Evolutionary conservation across 305 asterid genomes (phyloP).

Genomic region (Withania somnifera): DNA sequence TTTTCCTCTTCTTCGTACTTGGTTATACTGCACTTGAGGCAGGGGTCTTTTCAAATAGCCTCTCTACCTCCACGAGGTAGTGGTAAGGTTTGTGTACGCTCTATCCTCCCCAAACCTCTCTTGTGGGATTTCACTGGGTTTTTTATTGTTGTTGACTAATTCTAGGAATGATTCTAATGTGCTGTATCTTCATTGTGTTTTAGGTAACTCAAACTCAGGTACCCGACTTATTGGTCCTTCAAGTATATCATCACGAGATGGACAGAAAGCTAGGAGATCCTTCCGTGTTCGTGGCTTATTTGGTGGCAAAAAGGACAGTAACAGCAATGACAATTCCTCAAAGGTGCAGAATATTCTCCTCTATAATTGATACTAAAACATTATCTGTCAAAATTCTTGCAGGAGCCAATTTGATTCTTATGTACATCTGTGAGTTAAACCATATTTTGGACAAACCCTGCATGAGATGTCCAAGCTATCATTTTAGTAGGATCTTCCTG

Average conservation of each 20-base stretch:
- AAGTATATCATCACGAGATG: not conserved
- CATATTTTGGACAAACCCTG: not conserved
- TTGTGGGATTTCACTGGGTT: no score
- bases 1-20: no score
- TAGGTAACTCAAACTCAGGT: slow-evolving; percentile 5
- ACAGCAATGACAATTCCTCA: slow-evolving; percentile 1
- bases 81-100: no score
- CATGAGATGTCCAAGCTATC: not conserved
- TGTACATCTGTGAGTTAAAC: not conserved
- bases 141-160: not conserved
- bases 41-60: no score
- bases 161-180: not conserved
- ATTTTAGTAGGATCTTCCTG: not conserved
- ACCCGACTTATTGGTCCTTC: not conserved
- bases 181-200: not conserved
- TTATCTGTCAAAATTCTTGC: not conserved
- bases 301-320: slow-evolving; percentile 6
- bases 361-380: not conserved
- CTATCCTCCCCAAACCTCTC: no score
- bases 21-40: no score
- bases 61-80: no score
- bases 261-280: slow-evolving; percentile 8
- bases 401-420: not conserved
- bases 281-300: slow-evolving; percentile 1
- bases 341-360: not conserved